Conservation (phyloP, 305 asterid species). For the Fraxinus sp. region DNA sequence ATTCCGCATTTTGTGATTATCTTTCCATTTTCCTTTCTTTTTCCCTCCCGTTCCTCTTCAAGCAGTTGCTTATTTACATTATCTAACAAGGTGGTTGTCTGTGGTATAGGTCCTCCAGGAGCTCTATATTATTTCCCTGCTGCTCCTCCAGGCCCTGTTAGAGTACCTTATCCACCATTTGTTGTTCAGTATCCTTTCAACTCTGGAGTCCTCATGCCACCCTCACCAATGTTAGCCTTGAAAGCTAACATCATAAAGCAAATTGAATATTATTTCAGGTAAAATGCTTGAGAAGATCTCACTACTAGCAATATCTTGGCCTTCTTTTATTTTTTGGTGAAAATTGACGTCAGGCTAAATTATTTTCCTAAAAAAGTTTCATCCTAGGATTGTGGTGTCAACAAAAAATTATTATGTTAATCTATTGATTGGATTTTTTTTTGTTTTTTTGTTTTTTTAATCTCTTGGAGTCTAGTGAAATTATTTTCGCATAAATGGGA, state of each 20-base stretch:
- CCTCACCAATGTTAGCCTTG: slow-evolving; percentile 47
- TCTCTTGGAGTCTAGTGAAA: slow-evolving; percentile 5
- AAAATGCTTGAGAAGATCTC: slow-evolving; percentile 19
- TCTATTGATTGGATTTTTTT: not conserved
- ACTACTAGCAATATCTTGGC: slow-evolving; percentile 7
- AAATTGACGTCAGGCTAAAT: slow-evolving; percentile 2
- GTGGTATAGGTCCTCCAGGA: slow-evolving; percentile 70
- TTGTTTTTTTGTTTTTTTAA: not conserved
- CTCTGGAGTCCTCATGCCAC: slow-evolving; percentile 53
- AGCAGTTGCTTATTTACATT: slow-evolving; percentile 1
- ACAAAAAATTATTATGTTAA: not conserved
- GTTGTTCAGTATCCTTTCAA: slow-evolving; percentile 56
- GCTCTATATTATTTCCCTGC: slow-evolving; percentile 56
- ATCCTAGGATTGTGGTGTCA: not conserved
- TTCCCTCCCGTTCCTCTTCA: not conserved
- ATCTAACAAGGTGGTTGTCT: slow-evolving; percentile 26
- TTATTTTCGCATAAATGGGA: not conserved
- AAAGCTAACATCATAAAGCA: slow-evolving; percentile 62
- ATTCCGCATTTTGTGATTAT: not conserved
- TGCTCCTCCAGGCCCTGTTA: slow-evolving; percentile 62
- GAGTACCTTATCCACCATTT: slow-evolving; percentile 63
- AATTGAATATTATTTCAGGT: slow-evolving; percentile 98
- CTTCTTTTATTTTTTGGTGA: slow-evolving; percentile 7
- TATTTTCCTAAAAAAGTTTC: not conserved
- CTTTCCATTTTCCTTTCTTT: not conserved